phyloP scores from a whole-genome alignment of 345 rosid species.

The Corchorus olitorius region DNA sequence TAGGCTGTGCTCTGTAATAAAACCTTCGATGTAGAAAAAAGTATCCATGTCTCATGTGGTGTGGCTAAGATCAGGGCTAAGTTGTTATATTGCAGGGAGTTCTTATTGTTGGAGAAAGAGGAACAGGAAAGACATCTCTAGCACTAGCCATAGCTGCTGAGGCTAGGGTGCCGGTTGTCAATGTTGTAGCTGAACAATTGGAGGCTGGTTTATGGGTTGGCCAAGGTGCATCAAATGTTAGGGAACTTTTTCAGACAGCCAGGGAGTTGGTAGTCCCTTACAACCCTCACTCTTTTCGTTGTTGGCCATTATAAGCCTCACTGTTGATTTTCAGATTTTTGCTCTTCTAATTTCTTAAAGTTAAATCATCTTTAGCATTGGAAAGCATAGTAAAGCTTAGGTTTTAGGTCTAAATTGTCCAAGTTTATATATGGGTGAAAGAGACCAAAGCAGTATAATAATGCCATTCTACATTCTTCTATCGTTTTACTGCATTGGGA shows the following conservation, averaged over 20 bases:
- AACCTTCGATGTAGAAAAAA: not conserved
- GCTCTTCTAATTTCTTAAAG: not conserved
- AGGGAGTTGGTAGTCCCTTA: slow-evolving; percentile 76
- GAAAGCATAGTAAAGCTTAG: not conserved
- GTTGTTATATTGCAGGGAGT: slow-evolving; percentile 70
- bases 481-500: not conserved
- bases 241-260: slow-evolving; percentile 97
- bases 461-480: not conserved
- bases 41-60: not conserved
- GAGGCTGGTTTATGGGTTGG: slow-evolving; percentile 99
- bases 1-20: slow-evolving; percentile 9
- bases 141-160: slow-evolving; percentile 96
- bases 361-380: not conserved
- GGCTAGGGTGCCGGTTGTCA: slow-evolving; percentile 94
- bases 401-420: not conserved
- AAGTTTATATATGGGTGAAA: not conserved
- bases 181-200: slow-evolving; percentile 83
- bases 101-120: slow-evolving; percentile 95
- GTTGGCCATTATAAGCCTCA: slow-evolving; percentile 13
- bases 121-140: slow-evolving; percentile 91
- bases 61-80: slow-evolving; percentile 15
- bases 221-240: slow-evolving; percentile 94
- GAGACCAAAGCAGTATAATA: not conserved
- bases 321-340: slow-evolving; percentile 11
- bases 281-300: slow-evolving; percentile 17